These are phyloP conservation scores for Globisporangium heterothallicum DNA, from an alignment of 352 stramenopile genomes.

Conservation along the genomic window DNA sequence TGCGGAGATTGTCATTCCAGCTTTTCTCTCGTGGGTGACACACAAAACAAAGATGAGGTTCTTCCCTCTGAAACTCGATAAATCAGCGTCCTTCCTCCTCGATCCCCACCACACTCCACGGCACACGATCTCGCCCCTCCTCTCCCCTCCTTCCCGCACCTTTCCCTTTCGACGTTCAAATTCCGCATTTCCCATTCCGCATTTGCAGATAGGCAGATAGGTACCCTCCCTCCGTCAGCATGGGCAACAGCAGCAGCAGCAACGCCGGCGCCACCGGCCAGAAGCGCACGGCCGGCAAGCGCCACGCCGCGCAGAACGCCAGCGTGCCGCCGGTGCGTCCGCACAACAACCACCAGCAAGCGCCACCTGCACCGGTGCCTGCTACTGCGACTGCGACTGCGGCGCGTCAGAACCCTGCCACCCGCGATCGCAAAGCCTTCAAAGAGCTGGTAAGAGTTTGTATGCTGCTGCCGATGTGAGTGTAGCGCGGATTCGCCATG, in stretches of 20 bases:
- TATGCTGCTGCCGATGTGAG: constrained; percentile 6
- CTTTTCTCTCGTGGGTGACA: not conserved
- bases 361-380: constrained; percentile 13
- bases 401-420: constrained; percentile 30
- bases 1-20: too few relatives aligned
- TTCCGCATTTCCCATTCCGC: not conserved
- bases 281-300: constrained; percentile 25
- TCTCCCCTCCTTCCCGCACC: not conserved
- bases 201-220: too few relatives aligned
- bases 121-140: not conserved
- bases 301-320: constrained; percentile 20
- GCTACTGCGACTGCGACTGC: constrained; percentile 14
- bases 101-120: not conserved
- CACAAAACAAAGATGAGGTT: not conserved
- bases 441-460: constrained; percentile 60
- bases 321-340: constrained; percentile 10
- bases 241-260: constrained; percentile 15
- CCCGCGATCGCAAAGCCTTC: constrained; percentile 50
- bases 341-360: constrained; percentile 15
- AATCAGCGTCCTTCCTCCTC: not conserved
- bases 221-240: not conserved
- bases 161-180: too few relatives aligned
- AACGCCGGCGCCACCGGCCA: constrained; percentile 19
- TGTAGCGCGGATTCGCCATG: not conserved
- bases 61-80: not conserved